Base-by-base conservation (phyloP, 1,284 basidiomycete species). In the Porogramme epimiltina region DNA sequence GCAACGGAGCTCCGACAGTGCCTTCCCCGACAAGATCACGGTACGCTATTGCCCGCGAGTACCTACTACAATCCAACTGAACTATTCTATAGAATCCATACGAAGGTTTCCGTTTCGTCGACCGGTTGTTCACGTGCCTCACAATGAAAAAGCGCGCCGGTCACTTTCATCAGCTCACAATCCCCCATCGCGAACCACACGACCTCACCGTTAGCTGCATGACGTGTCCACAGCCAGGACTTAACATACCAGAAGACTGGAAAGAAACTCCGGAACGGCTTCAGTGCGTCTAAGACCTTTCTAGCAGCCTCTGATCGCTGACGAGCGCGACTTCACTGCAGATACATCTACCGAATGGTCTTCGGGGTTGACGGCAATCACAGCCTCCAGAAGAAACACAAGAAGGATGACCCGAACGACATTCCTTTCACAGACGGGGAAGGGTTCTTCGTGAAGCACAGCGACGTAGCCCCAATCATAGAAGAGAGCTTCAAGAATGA, bases 351-450 rank as follows among this genome's bases (percentile, higher is more conserved):
- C 18, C 23, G 39, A 18, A 22, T 38, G 1, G 6, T 22, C 25
- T 11, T 46, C 5, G 44, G 50, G 1, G 28, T 20, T 6, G 45
- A 51, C 19, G 50, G 45, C 9, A 47, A 47, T 13, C 40, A 47
- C 19, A 42, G 44, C 16, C 19, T 51, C 15, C 44, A 46, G 15
- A 46, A 51, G 45, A 51, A 47, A 40, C 6, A n/a, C 4, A 51
- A 51, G 33, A 16, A 24, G 2, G 34, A 47, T 6, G 50, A 51
- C 16, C n/a, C 39, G 0, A 22, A 20, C 3, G 50, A 51, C 33
- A 8, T 26, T 19, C 37, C 13, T 13, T 26, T 50, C 2, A n/a
- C 24, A 4, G 15, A 11, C 13, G 42, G 34, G 2, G 18, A 50
- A 10, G 42, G 25, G 0, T 50, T 28, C 42, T 44, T 50, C 25